A percentile compares a stretch with the other conserved stretches of the same genome.
Evolutionary conservation across 805 yeast genomes (phyloP).

Genomic region (Metschnikowia cerradonensis): DNA sequence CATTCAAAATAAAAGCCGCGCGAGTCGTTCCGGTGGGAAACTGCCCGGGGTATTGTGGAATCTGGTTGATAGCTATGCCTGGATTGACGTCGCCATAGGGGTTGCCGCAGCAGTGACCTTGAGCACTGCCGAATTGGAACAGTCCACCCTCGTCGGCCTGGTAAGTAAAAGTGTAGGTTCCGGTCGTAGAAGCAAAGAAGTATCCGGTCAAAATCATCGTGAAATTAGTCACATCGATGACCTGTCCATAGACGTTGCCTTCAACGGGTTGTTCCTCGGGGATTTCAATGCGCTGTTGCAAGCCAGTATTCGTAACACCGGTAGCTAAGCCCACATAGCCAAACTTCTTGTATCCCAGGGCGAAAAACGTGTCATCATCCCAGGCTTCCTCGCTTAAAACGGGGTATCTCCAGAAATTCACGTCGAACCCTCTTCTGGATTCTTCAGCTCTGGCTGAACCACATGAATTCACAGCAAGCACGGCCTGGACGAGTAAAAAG

Average conservation of each 20-base stretch:
- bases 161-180: background rate
- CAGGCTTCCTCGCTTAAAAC: background rate
- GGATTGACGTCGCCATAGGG: constrained; percentile 12
- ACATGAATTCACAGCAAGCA: too few species aligned
- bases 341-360: background rate
- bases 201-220: background rate
- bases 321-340: constrained; percentile 3
- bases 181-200: background rate
- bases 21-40: constrained; percentile 2
- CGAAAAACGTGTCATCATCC: constrained; percentile 1
- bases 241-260: background rate
- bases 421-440: background rate
- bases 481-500: too few species aligned
- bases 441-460: too few species aligned
- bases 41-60: constrained; percentile 9
- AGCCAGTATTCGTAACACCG: background rate
- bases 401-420: background rate
- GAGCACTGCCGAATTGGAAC: background rate
- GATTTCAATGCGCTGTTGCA: background rate
- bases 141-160: background rate
- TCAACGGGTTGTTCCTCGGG: background rate
- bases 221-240: background rate
- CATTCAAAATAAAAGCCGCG: background rate
- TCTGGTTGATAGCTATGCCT: constrained; percentile 6
- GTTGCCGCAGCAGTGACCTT: constrained; percentile 11